Percentiles rank a stretch among this genome's conserved stretches.
Conservation (phyloP, 352 stramenopile species). For the Globisporangium irregulare region DNA sequence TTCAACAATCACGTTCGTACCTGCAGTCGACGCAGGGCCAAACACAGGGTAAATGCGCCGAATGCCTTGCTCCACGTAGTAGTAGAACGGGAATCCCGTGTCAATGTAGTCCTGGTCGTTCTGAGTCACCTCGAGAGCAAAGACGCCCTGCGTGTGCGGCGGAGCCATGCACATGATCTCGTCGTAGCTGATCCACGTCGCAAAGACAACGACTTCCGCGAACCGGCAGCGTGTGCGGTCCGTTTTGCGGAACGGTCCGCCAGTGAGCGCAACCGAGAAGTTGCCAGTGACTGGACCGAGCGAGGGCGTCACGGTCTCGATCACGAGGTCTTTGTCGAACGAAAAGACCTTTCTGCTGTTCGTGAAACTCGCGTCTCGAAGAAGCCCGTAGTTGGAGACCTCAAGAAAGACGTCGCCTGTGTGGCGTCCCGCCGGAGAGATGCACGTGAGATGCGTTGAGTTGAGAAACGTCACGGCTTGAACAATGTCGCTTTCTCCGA, state of each 20-base stretch:
- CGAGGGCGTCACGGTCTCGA: constrained; percentile 73
- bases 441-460: constrained; percentile 60
- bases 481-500: constrained; percentile 43
- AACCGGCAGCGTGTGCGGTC: constrained; percentile 88
- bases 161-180: constrained; percentile 82
- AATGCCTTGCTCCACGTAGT: constrained; percentile 79
- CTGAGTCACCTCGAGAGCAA: constrained; percentile 82
- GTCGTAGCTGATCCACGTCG: constrained; percentile 56
- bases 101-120: constrained; percentile 93
- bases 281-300: constrained; percentile 80
- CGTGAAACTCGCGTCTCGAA: constrained; percentile 35
- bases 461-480: constrained; percentile 56
- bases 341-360: constrained; percentile 54
- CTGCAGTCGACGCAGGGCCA: constrained; percentile 77
- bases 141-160: constrained; percentile 55
- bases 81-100: constrained; percentile 65
- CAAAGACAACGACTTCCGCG: constrained; percentile 58
- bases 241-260: constrained; percentile 73
- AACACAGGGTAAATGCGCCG: constrained; percentile 81
- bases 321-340: constrained; percentile 71
- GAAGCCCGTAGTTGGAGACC: constrained; percentile 65
- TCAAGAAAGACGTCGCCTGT: constrained; percentile 51
- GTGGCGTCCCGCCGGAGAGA: constrained; percentile 43
- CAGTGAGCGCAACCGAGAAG: constrained; percentile 83
- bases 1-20: constrained; percentile 83